A percentile compares a stretch with the other conserved stretches of the same genome.
These are phyloP conservation scores for Knoxdaviesia capensis DNA, from an alignment of 2,329 filamentous ascomycete species.

Conservation along the genomic window DNA sequence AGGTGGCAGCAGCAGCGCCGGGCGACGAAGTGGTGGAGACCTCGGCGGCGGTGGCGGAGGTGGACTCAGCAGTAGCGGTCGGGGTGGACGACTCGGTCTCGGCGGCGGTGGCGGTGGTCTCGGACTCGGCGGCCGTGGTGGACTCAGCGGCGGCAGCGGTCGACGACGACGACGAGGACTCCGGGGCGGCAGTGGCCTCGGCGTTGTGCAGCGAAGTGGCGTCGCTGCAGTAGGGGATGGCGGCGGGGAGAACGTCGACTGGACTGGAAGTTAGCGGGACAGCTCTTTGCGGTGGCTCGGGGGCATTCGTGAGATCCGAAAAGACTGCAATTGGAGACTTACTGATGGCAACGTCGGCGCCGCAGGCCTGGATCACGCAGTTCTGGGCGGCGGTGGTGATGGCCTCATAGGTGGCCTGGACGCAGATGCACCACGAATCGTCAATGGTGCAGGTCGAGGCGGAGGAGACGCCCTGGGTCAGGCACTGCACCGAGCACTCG, in stretches of 20 bases:
- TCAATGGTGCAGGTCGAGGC: conserved; percentile 12
- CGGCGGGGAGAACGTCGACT: conserved; percentile 20
- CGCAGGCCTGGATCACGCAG: conserved; percentile 17
- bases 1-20: conserved; percentile 1
- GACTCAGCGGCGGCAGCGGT: conserved; percentile 2
- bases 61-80: neutral
- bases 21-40: conserved; percentile 5
- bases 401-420: conserved; percentile 13
- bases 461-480: conserved; percentile 12
- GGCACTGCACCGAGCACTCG: conserved; percentile 17
- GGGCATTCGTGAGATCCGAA: neutral
- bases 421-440: conserved; percentile 14
- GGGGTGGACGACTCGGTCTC: neutral
- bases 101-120: conserved; percentile 3
- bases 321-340: conserved; percentile 7
- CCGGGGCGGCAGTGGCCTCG: conserved; percentile 1
- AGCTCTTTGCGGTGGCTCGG: neutral
- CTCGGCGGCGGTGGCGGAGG: neutral
- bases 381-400: conserved; percentile 13
- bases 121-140: conserved; percentile 2
- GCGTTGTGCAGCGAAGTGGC: conserved; percentile 3
- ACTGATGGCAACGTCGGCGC: conserved; percentile 17
- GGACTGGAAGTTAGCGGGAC: conserved; percentile 5
- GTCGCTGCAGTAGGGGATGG: conserved; percentile 5
- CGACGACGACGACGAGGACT: conserved; percentile 3